Base-by-base conservation (phyloP, 176 grass and related monocot genomes). In the Musa troglodytarum region DNA sequence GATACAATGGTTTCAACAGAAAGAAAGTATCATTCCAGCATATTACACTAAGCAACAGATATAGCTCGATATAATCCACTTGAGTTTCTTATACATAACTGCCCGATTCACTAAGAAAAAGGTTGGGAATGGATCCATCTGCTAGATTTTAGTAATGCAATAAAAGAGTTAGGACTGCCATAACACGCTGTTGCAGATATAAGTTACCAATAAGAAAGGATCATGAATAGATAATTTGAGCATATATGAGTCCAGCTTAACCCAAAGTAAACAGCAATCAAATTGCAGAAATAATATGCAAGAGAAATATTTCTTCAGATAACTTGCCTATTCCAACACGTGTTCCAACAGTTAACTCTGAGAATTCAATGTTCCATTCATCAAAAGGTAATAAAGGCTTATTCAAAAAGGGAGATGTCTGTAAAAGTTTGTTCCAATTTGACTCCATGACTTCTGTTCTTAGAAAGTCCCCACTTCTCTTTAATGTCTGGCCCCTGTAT, bases 321-420 rank as follows among this genome's bases (percentile, higher is more conserved):
- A 29, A 89, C 89, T 80, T 98, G 77, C 94, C 90, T 98, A 93
- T 89, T 78, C 94, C 94, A 56, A 98, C 94, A 73, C 94, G 94
- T 69, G 85, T 98, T 74, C 90, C 94, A 82, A 98, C 90, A 81
- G 84, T 91, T 65, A 98, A 86, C 84, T 98, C 94, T 74, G 94
- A 93, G 71, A 86, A 98, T 43, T 91, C 94, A 65, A 98, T 93
- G 78, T 83, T 76, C 90, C 94, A 98, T 84, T 93, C 90, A 79
- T 98, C 86, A 79, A 86, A 98, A 52, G 90, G 94, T 80, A 98
- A 83, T 76, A 98, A 83, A 52, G 94, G 94, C 73, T 87, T 93
- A 73, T 89, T 98, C 72, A 89, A 71, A 84, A 89, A 89, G 69
- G 85, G 83, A 57, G 94, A 89, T 79, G 90, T 87, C 81, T 85